Conservation (phyloP, 495 filamentous ascomycete species). For the Paragyromitra xinjiangensis region DNA sequence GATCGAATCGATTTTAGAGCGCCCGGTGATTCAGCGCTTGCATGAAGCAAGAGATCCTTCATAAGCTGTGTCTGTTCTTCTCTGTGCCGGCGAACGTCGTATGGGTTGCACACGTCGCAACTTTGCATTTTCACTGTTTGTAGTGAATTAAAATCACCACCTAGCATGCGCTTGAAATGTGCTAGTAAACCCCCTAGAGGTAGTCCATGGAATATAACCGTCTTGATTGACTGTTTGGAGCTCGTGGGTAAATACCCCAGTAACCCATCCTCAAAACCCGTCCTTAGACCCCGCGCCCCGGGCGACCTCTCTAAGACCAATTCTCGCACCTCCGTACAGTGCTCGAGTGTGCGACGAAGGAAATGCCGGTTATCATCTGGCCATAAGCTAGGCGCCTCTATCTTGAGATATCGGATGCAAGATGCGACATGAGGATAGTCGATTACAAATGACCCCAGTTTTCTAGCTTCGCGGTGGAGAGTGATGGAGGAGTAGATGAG, state of each 20-base stretch:
- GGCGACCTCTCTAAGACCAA: constrained; percentile 9
- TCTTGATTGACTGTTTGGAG: constrained; percentile 3
- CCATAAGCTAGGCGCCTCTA: constrained; percentile 23
- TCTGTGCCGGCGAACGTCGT: constrained; percentile 23
- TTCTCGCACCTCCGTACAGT: constrained; percentile 23
- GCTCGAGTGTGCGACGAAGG: not conserved
- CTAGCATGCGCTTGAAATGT: constrained; percentile 24
- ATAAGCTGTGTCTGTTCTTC: constrained; percentile 15
- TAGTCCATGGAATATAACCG: constrained; percentile 17
- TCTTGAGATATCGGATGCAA: constrained; percentile 21
- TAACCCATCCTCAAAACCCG: constrained; percentile 14
- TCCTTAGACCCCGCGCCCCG: not conserved
- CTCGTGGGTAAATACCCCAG: constrained; percentile 14
- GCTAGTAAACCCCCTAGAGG: not conserved
- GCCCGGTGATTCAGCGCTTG: not conserved
- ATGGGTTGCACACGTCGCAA: constrained; percentile 23
- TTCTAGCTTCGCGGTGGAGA: constrained; percentile 5
- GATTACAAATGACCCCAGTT: constrained; percentile 12
- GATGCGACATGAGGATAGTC: constrained; percentile 29
- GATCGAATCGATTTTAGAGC: constrained; percentile 17
- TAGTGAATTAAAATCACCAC: constrained; percentile 15
- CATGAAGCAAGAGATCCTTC: not conserved
- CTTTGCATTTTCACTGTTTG: constrained; percentile 6
- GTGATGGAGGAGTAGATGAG: constrained; percentile 21
- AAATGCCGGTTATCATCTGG: not conserved